These are phyloP conservation scores for Starmerella geochares DNA, from an alignment of 805 yeast species.

Conservation along the genomic window DNA sequence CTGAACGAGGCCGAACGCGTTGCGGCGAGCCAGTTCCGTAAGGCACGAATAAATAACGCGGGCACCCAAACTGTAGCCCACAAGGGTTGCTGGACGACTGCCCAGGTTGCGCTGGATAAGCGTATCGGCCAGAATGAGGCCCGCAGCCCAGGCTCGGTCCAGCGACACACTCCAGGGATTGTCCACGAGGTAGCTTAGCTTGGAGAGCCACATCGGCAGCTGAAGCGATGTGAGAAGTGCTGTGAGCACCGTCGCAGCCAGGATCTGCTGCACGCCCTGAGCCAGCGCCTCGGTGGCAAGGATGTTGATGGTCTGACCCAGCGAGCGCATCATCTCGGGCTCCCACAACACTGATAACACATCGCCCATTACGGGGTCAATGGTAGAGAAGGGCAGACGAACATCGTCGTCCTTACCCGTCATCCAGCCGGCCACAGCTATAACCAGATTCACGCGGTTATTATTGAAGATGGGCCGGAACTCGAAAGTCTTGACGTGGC, in stretches of 20 bases:
- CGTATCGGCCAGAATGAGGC: conserved; percentile 82
- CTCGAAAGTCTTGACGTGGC: conserved; percentile 88
- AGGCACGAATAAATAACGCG: conserved; percentile 85
- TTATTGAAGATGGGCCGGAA: conserved; percentile 86
- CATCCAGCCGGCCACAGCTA: conserved; percentile 98
- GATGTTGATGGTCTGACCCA: conserved; percentile 92
- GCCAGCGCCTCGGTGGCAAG: conserved; percentile 88
- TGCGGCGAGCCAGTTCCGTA: conserved; percentile 70
- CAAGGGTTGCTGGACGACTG: conserved; percentile 78
- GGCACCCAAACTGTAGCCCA: conserved; percentile 91
- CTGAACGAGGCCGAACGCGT: conserved; percentile 80
- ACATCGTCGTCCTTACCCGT: conserved; percentile 90
- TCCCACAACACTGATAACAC: conserved; percentile 89
- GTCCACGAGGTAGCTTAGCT: conserved; percentile 77
- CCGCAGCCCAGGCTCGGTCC: conserved; percentile 96
- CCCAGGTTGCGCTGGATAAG: conserved; percentile 80
- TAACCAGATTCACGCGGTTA: conserved; percentile 71
- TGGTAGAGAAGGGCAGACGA: conserved; percentile 87
- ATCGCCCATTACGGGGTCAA: conserved; percentile 98
- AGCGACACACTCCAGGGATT: conserved; percentile 97
- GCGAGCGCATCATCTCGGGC: conserved; percentile 90
- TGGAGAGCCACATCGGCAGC: conserved; percentile 82
- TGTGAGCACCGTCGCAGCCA: conserved; percentile 81
- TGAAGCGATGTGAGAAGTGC: conserved; percentile 90
- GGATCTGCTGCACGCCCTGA: conserved; percentile 86